Evolutionary conservation across 176 grass and related monocot species (phyloP), one percentile per base, ranked within the genome.

Genomic region (Microstegium vimineum): DNA sequence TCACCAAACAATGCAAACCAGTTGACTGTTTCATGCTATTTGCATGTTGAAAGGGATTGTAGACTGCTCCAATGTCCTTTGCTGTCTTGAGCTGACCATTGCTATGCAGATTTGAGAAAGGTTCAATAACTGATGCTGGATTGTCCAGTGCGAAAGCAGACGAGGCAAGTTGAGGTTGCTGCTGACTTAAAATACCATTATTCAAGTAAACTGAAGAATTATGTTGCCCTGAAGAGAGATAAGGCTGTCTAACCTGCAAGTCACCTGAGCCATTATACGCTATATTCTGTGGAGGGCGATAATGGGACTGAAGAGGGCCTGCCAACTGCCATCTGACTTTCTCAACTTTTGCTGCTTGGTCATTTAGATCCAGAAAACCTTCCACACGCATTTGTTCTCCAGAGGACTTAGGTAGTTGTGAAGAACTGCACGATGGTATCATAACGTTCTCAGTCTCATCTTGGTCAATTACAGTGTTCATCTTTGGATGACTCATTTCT

Each of bases 51-150:
- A 74, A 63, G 73, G 77, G 32, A 69, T 83, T 80, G 33, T 78
- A 70, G 5, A 79, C 22, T 17, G 63, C 52, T 73, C 57, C 41
- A 38, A 84, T 70, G 52, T 78, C 47, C 38, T 74, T 82, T 28
- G 14, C 65, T 81, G 84, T 81, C 52, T 80, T 60, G 42, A 82
- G 69, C 30, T 71, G 75, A 59, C 77, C 83, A 83, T 79, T 86
- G 43, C 27, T 71, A 51, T 76, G 49, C 71, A 54, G 73, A 45
- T 79, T 83, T 38, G 86, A 59, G 51, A 60, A 83, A 22, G 86
- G 73, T 18, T 84, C 70, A n/a, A 86, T 76, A n/a, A 83, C 31
- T 64, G 86, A 65, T 41, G 69, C 22, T 49, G 79, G 45, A 49
- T 74, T 80, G 10, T 59, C 64, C 69, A 80, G 15, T 83, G 66